Evolutionary conservation across 1,139 yeast species (phyloP), one percentile per base, ranked within the genome.

Genomic region (Saccharomyces hybrid): DNA sequence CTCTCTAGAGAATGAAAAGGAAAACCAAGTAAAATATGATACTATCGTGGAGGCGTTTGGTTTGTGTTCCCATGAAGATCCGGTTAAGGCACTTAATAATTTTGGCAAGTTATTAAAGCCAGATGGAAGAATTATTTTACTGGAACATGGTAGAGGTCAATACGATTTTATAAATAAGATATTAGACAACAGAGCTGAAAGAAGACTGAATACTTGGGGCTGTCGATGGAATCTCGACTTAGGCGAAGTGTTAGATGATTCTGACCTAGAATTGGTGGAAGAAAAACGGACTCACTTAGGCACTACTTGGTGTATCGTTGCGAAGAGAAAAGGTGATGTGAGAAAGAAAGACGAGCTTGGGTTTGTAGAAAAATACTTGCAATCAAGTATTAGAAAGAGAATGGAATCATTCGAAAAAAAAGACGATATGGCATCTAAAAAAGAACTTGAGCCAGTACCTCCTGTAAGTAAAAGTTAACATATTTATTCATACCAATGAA

Each of bases 151-250:
- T 2, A 78, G 97, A 64, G 88, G 97, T 56, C 78, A 82, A 1
- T 88, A 85, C 75, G 85, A 82, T 52, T 81, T 86, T 56, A 79
- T 93, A 60, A 93, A 95, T 70, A 80, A 83, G 48, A 83, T 87
- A 58, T 76, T 93, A 70, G 98, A 93, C 70, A 81, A 82, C 60
- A 78, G 95, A 60, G 91, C 97, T 6, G 90, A 83, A 55, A 80
- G 82, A 61, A 84, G 97, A 72, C 82, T 91, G 75, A 80, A 86
- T 60, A 84, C 86, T 11, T 93, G 98, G 98, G 98, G 97, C 2
- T 93, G 99, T 72, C 77, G 98, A 66, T 93, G 98, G 97, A 93
- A 93, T 66, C 75, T 93, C 60, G 98, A 93, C 67, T 88, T 93
- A 61, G 95, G 90, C 34, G 93, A 85, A 62, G 77, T 93, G 53